Base-by-base conservation (phyloP, 495 filamentous ascomycete species). In the Talaromyces wortmannii region DNA sequence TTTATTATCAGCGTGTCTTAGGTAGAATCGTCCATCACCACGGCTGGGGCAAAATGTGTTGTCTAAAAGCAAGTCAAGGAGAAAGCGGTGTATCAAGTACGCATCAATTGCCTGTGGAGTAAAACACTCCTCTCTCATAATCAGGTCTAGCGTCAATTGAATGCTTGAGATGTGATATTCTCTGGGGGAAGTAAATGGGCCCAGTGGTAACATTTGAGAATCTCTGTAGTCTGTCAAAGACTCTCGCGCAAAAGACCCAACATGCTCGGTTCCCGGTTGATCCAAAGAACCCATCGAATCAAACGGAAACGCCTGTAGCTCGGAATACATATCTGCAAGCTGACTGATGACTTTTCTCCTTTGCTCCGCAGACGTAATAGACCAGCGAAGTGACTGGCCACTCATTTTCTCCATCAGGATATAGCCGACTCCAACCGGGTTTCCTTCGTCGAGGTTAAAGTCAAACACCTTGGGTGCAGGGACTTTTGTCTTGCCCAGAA, bases 371-470 rank as follows among this genome's bases (percentile, higher is more conserved):
- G 55, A 63, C 23, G 23, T 45, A 31, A 55, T 13, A 29, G 66
- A 56, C 66, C 68, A 74, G 18, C 64, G 50, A 29, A 74, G 47
- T 6, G 69, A 66, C 31, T 55, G 64, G 0, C 74, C 72, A 29
- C 59, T 45, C 50, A 76, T 13, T 59, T 73, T 77, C 44, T 77
- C 71, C 67, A 76, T 71, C 11, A 76, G 63, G 23, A 78, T 73
- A 71, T 59, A 59, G 29, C 51, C 57, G n/a, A 63, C 55, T 12
- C 73, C 71, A 32, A 75, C 64, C 40, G 64, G 63, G 44, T 74
- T 75, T 4, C 31, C 7, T 11, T 63, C 62, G 56, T 67, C 40
- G 2, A 64, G 30, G 12, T 59, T 55, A 47, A 63, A 69, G 30
- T 67, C 62, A 53, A 65, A 66, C 7, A 70, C 62, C 55, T 55